A percentile compares a stretch with the other conserved stretches of the same genome.
These are phyloP conservation scores for Yamadazyma sp. DNA, from an alignment of 805 yeast species.

Conservation along the genomic window DNA sequence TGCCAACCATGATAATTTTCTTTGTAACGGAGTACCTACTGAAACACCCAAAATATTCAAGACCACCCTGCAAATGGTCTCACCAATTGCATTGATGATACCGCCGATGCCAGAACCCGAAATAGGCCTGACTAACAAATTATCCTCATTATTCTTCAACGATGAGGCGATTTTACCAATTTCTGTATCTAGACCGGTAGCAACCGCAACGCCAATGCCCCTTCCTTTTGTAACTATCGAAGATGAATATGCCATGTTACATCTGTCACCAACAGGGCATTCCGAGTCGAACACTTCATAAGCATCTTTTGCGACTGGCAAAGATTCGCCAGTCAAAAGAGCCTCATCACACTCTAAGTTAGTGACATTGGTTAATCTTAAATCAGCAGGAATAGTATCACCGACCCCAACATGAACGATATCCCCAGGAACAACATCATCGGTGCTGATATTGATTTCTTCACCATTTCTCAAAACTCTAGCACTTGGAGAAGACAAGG, in stretches of 20 bases:
- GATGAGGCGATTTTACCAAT: slow-evolving; percentile 73
- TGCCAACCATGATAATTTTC: slow-evolving; percentile 75
- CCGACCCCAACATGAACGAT: slow-evolving; percentile 63
- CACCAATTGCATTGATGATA: slow-evolving; percentile 45
- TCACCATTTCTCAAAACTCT: slow-evolving; percentile 61
- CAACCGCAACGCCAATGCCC: slow-evolving; percentile 64
- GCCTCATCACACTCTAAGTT: slow-evolving; percentile 76
- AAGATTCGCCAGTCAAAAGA: slow-evolving; percentile 62
- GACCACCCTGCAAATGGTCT: slow-evolving; percentile 52
- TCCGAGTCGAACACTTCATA: slow-evolving; percentile 27
- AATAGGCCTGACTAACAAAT: slow-evolving; percentile 41
- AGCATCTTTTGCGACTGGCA: slow-evolving; percentile 59
- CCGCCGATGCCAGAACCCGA: slow-evolving; percentile 46
- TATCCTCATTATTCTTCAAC: slow-evolving; percentile 40
- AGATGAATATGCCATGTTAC: slow-evolving; percentile 70
- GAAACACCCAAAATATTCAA: slow-evolving; percentile 74
- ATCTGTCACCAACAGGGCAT: slow-evolving; percentile 70
- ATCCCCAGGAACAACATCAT: slow-evolving; percentile 73
- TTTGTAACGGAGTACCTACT: slow-evolving; percentile 80
- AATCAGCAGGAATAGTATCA: slow-evolving; percentile 75
- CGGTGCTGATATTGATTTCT: slow-evolving; percentile 57
- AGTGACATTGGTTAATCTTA: slow-evolving; percentile 54
- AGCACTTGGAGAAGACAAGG: slow-evolving; percentile 71
- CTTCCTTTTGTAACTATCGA: slow-evolving; percentile 73
- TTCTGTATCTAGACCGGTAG: slow-evolving; percentile 72